Percentiles rank a stretch among this genome's conserved stretches.
Evolutionary conservation across 495 filamentous ascomycete species (phyloP).

Genomic region (Evansstolkia leycettana): DNA sequence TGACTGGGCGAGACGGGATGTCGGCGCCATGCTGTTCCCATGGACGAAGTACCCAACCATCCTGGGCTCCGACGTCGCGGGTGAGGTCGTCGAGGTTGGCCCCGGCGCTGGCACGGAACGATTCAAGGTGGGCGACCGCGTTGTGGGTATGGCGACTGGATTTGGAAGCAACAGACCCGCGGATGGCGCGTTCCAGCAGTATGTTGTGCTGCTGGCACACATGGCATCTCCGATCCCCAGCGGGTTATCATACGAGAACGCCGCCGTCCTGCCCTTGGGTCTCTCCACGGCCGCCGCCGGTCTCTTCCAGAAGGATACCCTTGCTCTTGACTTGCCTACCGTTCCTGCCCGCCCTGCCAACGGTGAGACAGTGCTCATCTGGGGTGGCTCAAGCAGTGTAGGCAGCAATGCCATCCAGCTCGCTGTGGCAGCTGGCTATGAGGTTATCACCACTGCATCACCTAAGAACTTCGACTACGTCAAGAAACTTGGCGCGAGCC

Average conservation of each 20-base stretch:
- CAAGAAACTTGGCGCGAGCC: conserved; percentile 38
- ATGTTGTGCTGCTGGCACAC: conserved; percentile 18
- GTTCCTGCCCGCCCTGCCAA: conserved; percentile 10
- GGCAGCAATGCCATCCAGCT: conserved; percentile 52
- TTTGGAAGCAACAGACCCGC: background rate
- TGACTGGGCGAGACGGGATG: no score
- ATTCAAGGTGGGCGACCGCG: conserved; percentile 29
- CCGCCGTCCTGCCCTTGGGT: conserved; percentile 37
- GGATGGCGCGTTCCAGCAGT: conserved; percentile 25
- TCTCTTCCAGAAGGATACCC: conserved; percentile 30
- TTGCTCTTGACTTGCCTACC: conserved; percentile 27
- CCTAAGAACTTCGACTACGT: conserved; percentile 41
- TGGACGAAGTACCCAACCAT: conserved; percentile 30
- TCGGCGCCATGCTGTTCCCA: no score
- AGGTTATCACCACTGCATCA: conserved; percentile 44
- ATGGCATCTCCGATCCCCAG: conserved; percentile 30
- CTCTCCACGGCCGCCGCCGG: conserved; percentile 40
- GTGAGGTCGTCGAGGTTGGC: conserved; percentile 36
- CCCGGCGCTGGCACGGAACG: conserved; percentile 19
- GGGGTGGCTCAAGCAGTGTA: conserved; percentile 48
- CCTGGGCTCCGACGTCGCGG: conserved; percentile 39
- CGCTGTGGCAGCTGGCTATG: conserved; percentile 42
- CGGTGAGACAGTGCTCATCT: conserved; percentile 39
- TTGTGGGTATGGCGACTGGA: background rate
- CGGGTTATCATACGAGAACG: conserved; percentile 28